These are phyloP conservation scores for Fusarium lyarnte DNA, from an alignment of 2,329 filamentous ascomycete species.

Conservation along the genomic window DNA sequence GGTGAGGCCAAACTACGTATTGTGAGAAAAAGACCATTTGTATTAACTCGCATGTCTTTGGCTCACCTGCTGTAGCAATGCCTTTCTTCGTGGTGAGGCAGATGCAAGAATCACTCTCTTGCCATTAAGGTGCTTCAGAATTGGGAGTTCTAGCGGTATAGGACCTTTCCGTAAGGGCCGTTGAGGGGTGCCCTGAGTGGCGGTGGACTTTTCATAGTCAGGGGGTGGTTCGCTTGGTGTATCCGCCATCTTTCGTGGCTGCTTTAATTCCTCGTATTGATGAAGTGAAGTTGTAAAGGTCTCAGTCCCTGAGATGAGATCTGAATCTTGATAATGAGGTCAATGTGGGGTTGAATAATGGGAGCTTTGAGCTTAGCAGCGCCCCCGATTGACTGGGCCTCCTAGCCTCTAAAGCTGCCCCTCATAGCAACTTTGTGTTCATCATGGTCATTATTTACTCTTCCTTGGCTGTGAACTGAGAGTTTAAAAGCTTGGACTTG, in stretches of 20 bases:
- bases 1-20: slow-evolving; percentile 74
- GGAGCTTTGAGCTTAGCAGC: slow-evolving; percentile 32
- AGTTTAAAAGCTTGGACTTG: too few species aligned
- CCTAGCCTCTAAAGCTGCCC: slow-evolving; percentile 23
- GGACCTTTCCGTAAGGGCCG: slow-evolving; percentile 59
- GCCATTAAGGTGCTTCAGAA: slow-evolving; percentile 77
- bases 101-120: slow-evolving; percentile 91
- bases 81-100: slow-evolving; percentile 83
- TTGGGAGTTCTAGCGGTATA: slow-evolving; percentile 80
- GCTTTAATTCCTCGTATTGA: neutral
- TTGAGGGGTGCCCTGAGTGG: slow-evolving; percentile 48
- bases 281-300: slow-evolving; percentile 14
- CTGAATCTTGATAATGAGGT: slow-evolving; percentile 34
- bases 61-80: slow-evolving; percentile 76
- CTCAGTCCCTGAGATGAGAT: neutral
- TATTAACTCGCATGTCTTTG: too few species aligned
- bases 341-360: slow-evolving; percentile 41
- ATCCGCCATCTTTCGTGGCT: slow-evolving; percentile 41
- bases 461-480: neutral
- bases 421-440: slow-evolving; percentile 21
- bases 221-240: slow-evolving; percentile 55
- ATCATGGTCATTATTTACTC: slow-evolving; percentile 13
- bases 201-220: slow-evolving; percentile 55
- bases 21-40: slow-evolving; percentile 14
- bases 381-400: slow-evolving; percentile 33